These are phyloP conservation scores for Cercospora nicotianae DNA, from an alignment of 2,329 filamentous ascomycete species.

Conservation along the genomic window DNA sequence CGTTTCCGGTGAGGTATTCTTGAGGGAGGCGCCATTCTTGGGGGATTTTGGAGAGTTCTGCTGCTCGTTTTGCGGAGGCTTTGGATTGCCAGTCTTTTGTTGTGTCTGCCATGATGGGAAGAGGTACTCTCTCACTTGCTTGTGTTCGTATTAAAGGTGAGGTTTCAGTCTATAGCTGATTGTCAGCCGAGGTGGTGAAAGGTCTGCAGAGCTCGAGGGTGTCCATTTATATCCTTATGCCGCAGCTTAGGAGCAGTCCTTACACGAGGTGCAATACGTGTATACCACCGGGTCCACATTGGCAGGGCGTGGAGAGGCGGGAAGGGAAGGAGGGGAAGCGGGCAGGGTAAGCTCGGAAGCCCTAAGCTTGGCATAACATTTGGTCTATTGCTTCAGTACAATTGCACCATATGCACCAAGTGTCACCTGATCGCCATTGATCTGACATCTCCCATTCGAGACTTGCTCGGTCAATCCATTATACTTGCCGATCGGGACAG, in stretches of 20 bases:
- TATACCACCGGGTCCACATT: not conserved
- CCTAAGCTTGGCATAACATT: constrained; percentile 15
- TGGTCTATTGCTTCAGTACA: constrained; percentile 6
- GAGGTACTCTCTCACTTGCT: too few relatives aligned
- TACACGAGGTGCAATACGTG: not conserved
- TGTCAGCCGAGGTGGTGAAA: not conserved
- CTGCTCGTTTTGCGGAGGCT: constrained; percentile 18
- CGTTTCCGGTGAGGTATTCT: constrained; percentile 13
- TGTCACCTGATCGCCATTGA: constrained; percentile 13
- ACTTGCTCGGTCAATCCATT: constrained; percentile 12
- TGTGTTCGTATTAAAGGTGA: too few relatives aligned
- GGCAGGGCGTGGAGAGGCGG: not conserved
- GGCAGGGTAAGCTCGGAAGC: not conserved
- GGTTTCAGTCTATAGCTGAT: not conserved
- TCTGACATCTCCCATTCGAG: constrained; percentile 23
- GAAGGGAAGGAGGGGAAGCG: not conserved
- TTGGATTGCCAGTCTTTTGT: constrained; percentile 9
- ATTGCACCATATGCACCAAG: constrained; percentile 24
- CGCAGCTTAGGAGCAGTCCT: not conserved
- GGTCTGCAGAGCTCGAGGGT: not conserved
- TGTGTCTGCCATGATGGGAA: constrained; percentile 1
- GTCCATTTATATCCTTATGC: not conserved
- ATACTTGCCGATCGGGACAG: constrained; percentile 19
- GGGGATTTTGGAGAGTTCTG: constrained; percentile 19
- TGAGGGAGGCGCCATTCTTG: constrained; percentile 22